These are phyloP conservation scores for Strobilomyces echinocephalus DNA, from an alignment of 768 basidiomycete species.

Conservation along the genomic window DNA sequence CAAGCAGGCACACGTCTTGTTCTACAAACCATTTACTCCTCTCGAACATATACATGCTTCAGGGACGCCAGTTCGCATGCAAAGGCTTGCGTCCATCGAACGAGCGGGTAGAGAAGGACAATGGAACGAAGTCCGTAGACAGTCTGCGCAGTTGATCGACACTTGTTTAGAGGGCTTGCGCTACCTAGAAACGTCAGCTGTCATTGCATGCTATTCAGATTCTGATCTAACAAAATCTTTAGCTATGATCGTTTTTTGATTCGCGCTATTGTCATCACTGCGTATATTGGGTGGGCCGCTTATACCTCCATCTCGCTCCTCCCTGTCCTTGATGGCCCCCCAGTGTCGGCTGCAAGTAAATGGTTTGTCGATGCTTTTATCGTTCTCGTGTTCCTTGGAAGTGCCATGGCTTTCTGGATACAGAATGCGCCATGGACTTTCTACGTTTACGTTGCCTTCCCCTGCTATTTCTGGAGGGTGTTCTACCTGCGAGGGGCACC, in stretches of 20 bases:
- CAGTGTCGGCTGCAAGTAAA: neutral
- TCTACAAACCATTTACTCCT: constrained; percentile 57
- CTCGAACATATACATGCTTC: constrained; percentile 36
- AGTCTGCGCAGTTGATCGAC: constrained; percentile 49
- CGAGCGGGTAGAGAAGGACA: constrained; percentile 36
- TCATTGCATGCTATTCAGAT: neutral
- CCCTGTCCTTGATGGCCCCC: constrained; percentile 32
- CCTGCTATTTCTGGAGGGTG: constrained; percentile 72
- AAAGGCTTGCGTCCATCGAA: constrained; percentile 41
- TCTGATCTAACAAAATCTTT: constrained; percentile 5
- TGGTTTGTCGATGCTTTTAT: constrained; percentile 19
- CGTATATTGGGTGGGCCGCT: constrained; percentile 76
- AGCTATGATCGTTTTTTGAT: constrained; percentile 75
- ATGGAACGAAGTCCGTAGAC: constrained; percentile 47
- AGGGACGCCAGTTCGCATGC: constrained; percentile 32
- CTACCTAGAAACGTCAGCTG: constrained; percentile 64
- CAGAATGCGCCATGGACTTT: constrained; percentile 68
- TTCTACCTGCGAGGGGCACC: constrained; percentile 33
- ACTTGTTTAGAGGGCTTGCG: constrained; percentile 56
- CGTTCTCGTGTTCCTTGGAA: constrained; percentile 30
- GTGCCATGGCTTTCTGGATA: constrained; percentile 50
- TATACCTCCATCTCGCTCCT: constrained; percentile 60
- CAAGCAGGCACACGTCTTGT: constrained; percentile 52
- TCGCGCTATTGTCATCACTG: constrained; percentile 59
- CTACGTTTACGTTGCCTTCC: constrained; percentile 71